Evolutionary conservation across 352 stramenopile genomes (phyloP).

Genomic region (Phytophthora capsici): DNA sequence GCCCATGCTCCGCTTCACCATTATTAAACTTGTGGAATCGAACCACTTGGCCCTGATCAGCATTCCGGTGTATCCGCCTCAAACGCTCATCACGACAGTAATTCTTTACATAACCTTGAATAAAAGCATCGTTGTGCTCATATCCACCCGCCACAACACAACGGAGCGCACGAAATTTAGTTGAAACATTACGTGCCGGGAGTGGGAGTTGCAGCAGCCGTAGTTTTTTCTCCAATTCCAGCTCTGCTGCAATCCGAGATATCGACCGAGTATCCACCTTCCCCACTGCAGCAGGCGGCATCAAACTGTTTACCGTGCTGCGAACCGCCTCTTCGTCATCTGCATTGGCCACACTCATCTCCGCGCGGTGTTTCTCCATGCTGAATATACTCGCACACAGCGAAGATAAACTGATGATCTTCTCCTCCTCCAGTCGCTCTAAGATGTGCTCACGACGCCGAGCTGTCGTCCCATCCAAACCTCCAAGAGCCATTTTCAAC

Average conservation of each 20-base stretch:
- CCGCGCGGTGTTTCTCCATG: conserved; percentile 59
- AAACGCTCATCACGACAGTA: conserved; percentile 83
- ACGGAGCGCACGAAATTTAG: conserved; percentile 75
- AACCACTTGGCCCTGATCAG: conserved; percentile 61
- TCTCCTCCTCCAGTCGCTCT: conserved; percentile 62
- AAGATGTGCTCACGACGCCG: conserved; percentile 71
- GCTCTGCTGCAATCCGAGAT: conserved; percentile 66
- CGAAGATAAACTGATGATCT: conserved; percentile 83
- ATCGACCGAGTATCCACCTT: conserved; percentile 79
- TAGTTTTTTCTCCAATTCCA: conserved; percentile 59
- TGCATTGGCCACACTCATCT: conserved; percentile 18
- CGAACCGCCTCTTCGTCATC: conserved; percentile 10
- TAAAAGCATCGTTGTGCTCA: conserved; percentile 72
- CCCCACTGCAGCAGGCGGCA: conserved; percentile 42
- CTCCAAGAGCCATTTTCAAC: conserved; percentile 66
- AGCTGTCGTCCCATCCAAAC: conserved; percentile 66
- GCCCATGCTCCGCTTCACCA: conserved; percentile 26
- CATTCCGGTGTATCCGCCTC: conserved; percentile 68
- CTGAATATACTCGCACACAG: conserved; percentile 77
- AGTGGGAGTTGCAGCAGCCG: conserved; percentile 70
- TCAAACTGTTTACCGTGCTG: conserved; percentile 23
- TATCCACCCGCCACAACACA: conserved; percentile 73
- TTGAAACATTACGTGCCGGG: conserved; percentile 78
- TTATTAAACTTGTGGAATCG: conserved; percentile 53
- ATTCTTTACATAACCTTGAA: conserved; percentile 78